Conservation (phyloP, 352 stramenopile species). For the Pythium pyrilobum region DNA sequence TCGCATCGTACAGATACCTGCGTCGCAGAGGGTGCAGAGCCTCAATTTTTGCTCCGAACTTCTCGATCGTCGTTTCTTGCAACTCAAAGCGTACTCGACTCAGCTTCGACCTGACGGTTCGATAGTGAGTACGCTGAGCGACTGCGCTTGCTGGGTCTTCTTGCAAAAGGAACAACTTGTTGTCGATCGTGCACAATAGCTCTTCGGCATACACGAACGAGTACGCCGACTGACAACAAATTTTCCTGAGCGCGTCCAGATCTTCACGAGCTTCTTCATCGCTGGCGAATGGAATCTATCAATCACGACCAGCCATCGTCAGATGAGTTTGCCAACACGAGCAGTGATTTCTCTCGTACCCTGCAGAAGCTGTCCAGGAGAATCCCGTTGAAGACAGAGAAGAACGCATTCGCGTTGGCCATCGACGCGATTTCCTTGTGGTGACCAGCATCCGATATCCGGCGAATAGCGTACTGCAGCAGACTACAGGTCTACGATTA, state of each 20-base stretch:
- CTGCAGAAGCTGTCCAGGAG: constrained; percentile 70
- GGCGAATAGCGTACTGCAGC: constrained; percentile 80
- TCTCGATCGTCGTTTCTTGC: constrained; percentile 58
- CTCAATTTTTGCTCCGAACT: constrained; percentile 63
- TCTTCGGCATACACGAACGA: constrained; percentile 82
- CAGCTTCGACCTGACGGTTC: constrained; percentile 64
- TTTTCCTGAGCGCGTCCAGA: constrained; percentile 68
- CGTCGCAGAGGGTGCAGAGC: constrained; percentile 72
- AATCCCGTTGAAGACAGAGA: constrained; percentile 81
- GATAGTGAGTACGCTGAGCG: constrained; percentile 34
- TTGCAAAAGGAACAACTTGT: constrained; percentile 58
- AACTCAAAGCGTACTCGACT: constrained; percentile 68
- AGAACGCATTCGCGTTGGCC: constrained; percentile 79
- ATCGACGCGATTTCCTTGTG: constrained; percentile 88
- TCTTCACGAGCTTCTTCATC: constrained; percentile 78
- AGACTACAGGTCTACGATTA: constrained; percentile 60
- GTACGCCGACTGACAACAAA: constrained; percentile 81
- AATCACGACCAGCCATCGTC: too few relatives aligned
- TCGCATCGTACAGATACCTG: constrained; percentile 51
- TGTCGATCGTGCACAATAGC: constrained; percentile 64
- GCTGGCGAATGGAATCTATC: constrained; percentile 73
- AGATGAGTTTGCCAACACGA: too few relatives aligned
- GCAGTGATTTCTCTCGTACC: too few relatives aligned
- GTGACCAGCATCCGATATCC: constrained; percentile 80
- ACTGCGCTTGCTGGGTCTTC: constrained; percentile 24